Base-by-base conservation (phyloP, 2,329 filamentous ascomycete species). In the Biscogniauxia sp. region DNA sequence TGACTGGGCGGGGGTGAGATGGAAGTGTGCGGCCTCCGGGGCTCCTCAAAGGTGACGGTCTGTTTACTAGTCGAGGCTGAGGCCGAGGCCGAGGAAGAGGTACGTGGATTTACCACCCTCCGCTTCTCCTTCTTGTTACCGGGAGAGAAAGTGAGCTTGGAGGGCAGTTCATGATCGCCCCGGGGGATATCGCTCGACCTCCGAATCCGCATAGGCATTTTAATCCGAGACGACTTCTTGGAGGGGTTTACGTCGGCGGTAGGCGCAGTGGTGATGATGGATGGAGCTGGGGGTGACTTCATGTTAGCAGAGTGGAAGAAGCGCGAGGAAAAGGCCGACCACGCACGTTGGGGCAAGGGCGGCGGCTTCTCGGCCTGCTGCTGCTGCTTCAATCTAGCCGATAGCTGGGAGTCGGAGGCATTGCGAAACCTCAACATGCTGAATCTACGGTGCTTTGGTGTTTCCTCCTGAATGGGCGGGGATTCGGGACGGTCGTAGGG, bases 231-330 rank as follows among this genome's bases (percentile, higher is more conserved):
- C 66, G 66, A 66, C 57, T 84, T 86, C 73, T 84, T 88, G 54
- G 80, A 83, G 62, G 80, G 68, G 41, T 80, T 80, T 20, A 86
- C 72, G 56, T 90, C 84, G 66, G 88, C 84, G 8, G 93, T 95
- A 9, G 95, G 93, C 17, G 93, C 91, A 11, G 94, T 98, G 55
- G 91, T 97, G 74, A 98, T 95, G 73, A 98, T 98, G 67, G 85
- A 81, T 54, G 86, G 86, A 64, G 86, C 86, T 88, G 68, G 53
- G 67, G 51, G 53, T 51, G 55, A 57, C 53, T 58, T 61, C 68
- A 62, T 62, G 66, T 69, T 58, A 74, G 69, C 59, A 25, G 32
- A 45, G 37, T 41, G 20, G 32, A 57, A 26, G 28, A 49, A 19
- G n/a, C 26, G 19, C 53, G 26, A 26, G 20, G 17, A 20, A 17